phyloP scores from a whole-genome alignment of 192 early-diverging fungal genomes.

The Dissophora ornata region DNA sequence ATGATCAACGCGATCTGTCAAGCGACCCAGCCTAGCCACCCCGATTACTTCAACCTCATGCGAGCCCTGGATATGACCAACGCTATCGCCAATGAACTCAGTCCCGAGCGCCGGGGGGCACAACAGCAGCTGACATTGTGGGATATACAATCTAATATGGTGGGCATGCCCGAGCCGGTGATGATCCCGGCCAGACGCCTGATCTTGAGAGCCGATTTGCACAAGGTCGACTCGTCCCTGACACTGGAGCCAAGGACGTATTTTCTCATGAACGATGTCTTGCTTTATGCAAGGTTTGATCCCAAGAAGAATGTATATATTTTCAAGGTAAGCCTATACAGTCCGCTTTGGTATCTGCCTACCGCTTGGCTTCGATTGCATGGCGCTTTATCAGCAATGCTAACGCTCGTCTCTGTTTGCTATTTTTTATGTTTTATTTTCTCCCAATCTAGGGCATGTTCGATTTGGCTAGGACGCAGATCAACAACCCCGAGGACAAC shows the following conservation, averaged over 20 bases:
- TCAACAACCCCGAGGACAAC: constrained; percentile 52
- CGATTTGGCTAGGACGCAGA: constrained; percentile 32
- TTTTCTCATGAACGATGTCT: constrained; percentile 47
- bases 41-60: constrained; percentile 43
- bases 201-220: constrained; percentile 43
- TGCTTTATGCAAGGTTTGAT: constrained; percentile 48
- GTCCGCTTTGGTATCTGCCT: too few relatives aligned
- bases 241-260: constrained; percentile 41
- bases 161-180: constrained; percentile 37
- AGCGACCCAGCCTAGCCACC: constrained; percentile 37
- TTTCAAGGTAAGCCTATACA: constrained; percentile 35
- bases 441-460: constrained; percentile 39
- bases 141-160: constrained; percentile 45
- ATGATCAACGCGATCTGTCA: constrained; percentile 33
- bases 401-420: too few relatives aligned
- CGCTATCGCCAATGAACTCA: constrained; percentile 21
- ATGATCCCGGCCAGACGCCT: constrained; percentile 40
- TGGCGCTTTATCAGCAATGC: too few relatives aligned
- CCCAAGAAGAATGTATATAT: constrained; percentile 46
- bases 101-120: constrained; percentile 20
- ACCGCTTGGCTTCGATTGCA: too few relatives aligned
- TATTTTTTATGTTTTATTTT: too few relatives aligned
- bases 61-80: constrained; percentile 25
- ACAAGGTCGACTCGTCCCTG: constrained; percentile 44
- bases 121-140: constrained; percentile 43